Percentiles rank a stretch among this genome's conserved stretches.
phyloP scores from a whole-genome alignment of 2,329 filamentous ascomycete genomes.

The Trichoderma sp. region DNA sequence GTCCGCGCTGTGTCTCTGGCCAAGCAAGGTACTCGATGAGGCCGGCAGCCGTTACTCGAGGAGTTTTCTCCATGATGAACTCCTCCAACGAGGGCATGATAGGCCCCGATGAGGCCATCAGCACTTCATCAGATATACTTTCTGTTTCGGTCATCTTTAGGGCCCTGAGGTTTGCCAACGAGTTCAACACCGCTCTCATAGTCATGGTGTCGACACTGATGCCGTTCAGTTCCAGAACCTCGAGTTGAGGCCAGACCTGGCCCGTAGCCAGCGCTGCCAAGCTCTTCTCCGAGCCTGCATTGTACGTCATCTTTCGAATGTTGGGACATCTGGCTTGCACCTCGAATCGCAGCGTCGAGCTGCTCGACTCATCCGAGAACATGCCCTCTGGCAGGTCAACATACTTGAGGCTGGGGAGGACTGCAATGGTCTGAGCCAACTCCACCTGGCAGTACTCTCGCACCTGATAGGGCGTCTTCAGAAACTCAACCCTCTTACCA shows the following conservation, averaged over 20 bases:
- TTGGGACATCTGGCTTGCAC: slow-evolving; percentile 79
- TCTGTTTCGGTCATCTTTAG: slow-evolving; percentile 70
- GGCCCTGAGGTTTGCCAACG: slow-evolving; percentile 65
- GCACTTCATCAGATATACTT: slow-evolving; percentile 73
- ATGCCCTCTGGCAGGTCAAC: slow-evolving; percentile 88
- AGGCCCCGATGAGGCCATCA: slow-evolving; percentile 63
- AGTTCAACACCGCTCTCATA: slow-evolving; percentile 67
- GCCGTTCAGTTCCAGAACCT: slow-evolving; percentile 67
- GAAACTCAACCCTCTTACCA: slow-evolving; percentile 67
- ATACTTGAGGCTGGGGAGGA: slow-evolving; percentile 80
- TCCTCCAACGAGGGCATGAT: slow-evolving; percentile 72
- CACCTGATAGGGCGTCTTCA: slow-evolving; percentile 94
- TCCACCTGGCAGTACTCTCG: slow-evolving; percentile 82
- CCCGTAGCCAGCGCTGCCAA: slow-evolving; percentile 67
- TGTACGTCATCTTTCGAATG: slow-evolving; percentile 86
- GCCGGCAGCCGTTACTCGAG: slow-evolving; percentile 68
- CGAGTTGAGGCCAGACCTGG: slow-evolving; percentile 65
- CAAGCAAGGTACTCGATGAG: slow-evolving; percentile 65
- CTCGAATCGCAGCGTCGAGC: slow-evolving; percentile 74
- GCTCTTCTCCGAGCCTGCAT: slow-evolving; percentile 71
- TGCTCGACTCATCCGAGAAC: slow-evolving; percentile 75
- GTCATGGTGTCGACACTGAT: slow-evolving; percentile 68
- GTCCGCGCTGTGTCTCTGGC: slow-evolving; percentile 54
- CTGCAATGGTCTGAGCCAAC: slow-evolving; percentile 79
- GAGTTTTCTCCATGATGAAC: slow-evolving; percentile 68